Evolutionary conservation across 2,329 filamentous ascomycete genomes (phyloP).

Genomic region (Penicillium sp.): DNA sequence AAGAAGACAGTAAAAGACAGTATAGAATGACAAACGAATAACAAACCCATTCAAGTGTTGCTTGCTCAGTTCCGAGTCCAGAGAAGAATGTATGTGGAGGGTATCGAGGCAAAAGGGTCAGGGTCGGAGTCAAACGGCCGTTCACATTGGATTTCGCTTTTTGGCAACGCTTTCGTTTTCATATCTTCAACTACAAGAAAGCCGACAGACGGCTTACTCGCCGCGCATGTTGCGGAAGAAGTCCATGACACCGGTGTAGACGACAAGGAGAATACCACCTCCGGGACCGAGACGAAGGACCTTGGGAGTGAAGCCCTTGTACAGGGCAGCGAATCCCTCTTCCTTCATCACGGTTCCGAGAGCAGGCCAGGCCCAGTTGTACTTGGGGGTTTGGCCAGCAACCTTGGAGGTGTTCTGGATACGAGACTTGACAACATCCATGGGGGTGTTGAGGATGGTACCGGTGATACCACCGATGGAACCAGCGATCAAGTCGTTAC

Average conservation of each 20-base stretch:
- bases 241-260: constrained; percentile 61
- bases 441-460: constrained; percentile 90
- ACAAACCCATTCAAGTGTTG: constrained; percentile 6
- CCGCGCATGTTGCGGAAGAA: constrained; percentile 77
- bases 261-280: constrained; percentile 59
- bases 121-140: background rate
- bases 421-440: constrained; percentile 97
- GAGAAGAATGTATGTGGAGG: constrained; percentile 2
- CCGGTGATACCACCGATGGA: constrained; percentile 85
- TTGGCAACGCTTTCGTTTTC: constrained; percentile 9
- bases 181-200: constrained; percentile 4
- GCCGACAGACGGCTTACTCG: constrained; percentile 27
- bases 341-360: constrained; percentile 85
- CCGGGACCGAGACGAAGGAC: constrained; percentile 76
- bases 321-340: constrained; percentile 87
- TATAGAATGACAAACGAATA: constrained; percentile 10
- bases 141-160: constrained; percentile 11
- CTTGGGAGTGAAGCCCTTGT: constrained; percentile 98
- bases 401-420: constrained; percentile 93
- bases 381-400: constrained; percentile 81
- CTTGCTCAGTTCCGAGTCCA: background rate
- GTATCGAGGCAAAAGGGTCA: constrained; percentile 6
- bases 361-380: constrained; percentile 96
- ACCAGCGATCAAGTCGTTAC: constrained; percentile 86
- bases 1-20: background rate